Base-by-base conservation (phyloP, 2,329 filamentous ascomycete species). In the Diaporthe citrichinensis region DNA sequence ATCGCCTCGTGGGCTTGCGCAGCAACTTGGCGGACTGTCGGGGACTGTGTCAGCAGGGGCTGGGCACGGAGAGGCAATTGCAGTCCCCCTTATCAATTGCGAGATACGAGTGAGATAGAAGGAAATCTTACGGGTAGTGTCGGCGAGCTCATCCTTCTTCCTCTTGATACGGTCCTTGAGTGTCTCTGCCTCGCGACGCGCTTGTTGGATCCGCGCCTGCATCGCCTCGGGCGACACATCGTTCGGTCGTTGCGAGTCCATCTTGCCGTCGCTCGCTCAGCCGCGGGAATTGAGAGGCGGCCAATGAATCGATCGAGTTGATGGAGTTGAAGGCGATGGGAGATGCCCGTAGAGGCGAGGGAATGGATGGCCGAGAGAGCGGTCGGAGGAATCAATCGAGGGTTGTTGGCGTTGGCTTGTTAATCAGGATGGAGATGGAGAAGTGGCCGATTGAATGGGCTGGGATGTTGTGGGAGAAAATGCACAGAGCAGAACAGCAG, bases 91-190 rank as follows among this genome's bases (percentile, higher is more conserved):
- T 23, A 75, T 78, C 76, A 65, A 69, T 36, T 41, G 57, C 61
- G 59, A 65, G 73, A 59, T 51, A 76, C n/a, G 46, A 53, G 28
- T 4, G 58, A 46, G 49, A 65, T 7, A n/a, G 46, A 12, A 65
- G 44, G n/a, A 78, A 78, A 78, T 90, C 96, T 92, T 92, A 99
- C 97, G 93, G 84, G 96, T 97, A 78, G 96, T 98, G 87, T 99
- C 97, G 84, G 96, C 96, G 81, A 99, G 92, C 88, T 98, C 97
- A 91, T 99, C 97, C 94, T 98, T 98, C 92, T 98, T 98, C 87
- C 96, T 93, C 93, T 98, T 98, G 92, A 98, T 98, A 86, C 95
- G 94, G 86, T 98, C 96, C 90, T 98, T 98, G 81, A 98, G 89
- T 72, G 94, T 96, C 90, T 98, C 97, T 82, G 97, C 97, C 90